Conservation (phyloP, 2,329 filamentous ascomycete genomes). For the Pezicula radicicola region DNA sequence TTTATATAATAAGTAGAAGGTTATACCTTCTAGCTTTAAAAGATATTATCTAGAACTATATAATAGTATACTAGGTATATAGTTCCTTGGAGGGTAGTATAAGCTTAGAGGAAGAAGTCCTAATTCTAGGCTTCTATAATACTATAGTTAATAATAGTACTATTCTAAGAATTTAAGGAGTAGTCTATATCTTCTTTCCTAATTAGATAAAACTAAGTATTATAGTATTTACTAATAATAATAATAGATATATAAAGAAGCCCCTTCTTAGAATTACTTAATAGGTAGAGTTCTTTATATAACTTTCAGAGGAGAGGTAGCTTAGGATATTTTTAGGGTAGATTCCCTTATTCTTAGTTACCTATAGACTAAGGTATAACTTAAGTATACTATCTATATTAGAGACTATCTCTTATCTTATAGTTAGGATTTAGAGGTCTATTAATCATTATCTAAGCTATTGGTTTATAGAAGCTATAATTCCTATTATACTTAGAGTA, state of each 20-base stretch:
- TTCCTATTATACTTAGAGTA: slow-evolving; percentile 72
- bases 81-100: slow-evolving; percentile 77
- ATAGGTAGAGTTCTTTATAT: slow-evolving; percentile 55
- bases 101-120: slow-evolving; percentile 82
- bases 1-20: slow-evolving; percentile 76
- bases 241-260: slow-evolving; percentile 66
- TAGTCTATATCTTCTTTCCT: slow-evolving; percentile 42
- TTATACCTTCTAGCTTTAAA: slow-evolving; percentile 33
- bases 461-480: slow-evolving; percentile 71
- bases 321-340: slow-evolving; percentile 76
- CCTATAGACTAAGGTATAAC: slow-evolving; percentile 65
- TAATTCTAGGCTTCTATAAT: slow-evolving; percentile 71
- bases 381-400: slow-evolving; percentile 58
- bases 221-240: slow-evolving; percentile 81
- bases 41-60: no score
- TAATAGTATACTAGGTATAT: no score
- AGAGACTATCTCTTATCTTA: slow-evolving; percentile 62
- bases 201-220: slow-evolving; percentile 80
- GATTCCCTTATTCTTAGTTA: slow-evolving; percentile 29
- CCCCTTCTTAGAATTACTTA: slow-evolving; percentile 37
- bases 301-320: slow-evolving; percentile 62
- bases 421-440: slow-evolving; percentile 60
- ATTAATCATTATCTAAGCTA: slow-evolving; percentile 74
- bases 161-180: slow-evolving; percentile 65
- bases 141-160: slow-evolving; percentile 80